Percentiles rank a stretch among this genome's conserved stretches.
Evolutionary conservation across 371 early-diverging fungal species (phyloP).

Genomic region (Batrachochytrium dendrobatidis): DNA sequence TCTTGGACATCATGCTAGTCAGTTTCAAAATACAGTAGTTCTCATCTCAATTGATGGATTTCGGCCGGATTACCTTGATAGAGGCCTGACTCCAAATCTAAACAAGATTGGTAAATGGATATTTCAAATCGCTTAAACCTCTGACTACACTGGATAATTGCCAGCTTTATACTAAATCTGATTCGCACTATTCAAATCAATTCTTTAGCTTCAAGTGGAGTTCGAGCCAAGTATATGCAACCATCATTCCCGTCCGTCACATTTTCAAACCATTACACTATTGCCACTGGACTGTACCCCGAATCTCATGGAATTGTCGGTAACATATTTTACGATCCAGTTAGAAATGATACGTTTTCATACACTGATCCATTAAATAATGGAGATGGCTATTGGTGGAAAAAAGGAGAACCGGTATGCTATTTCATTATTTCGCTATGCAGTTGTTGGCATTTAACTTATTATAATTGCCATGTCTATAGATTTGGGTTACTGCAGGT

Average conservation of each 20-base stretch:
- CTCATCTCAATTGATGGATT: constrained; percentile 89
- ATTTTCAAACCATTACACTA: constrained; percentile 91
- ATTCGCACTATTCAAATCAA: background rate
- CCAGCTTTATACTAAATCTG: too few species aligned
- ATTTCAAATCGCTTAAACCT: background rate
- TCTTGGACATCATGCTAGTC: too few species aligned
- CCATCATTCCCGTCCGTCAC: constrained; percentile 75
- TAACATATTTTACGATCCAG: constrained; percentile 80
- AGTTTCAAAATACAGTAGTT: constrained; percentile 53
- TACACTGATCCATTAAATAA: constrained; percentile 53
- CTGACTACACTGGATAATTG: constrained; percentile 3
- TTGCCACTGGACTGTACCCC: constrained; percentile 88
- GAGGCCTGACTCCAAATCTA: constrained; percentile 66
- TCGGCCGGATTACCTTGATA: constrained; percentile 71
- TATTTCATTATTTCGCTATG: background rate
- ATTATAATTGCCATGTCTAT: constrained; percentile 5
- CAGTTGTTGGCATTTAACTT: constrained; percentile 33
- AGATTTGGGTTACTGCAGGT: constrained; percentile 84
- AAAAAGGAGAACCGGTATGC: constrained; percentile 74
- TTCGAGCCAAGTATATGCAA: constrained; percentile 55
- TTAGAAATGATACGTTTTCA: constrained; percentile 61
- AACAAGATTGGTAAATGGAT: too few species aligned
- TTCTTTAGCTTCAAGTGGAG: constrained; percentile 23
- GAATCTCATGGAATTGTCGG: constrained; percentile 88
- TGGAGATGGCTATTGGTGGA: constrained; percentile 59